Evolutionary conservation across 768 basidiomycete genomes (phyloP).

Genomic region (Epithele typhae): DNA sequence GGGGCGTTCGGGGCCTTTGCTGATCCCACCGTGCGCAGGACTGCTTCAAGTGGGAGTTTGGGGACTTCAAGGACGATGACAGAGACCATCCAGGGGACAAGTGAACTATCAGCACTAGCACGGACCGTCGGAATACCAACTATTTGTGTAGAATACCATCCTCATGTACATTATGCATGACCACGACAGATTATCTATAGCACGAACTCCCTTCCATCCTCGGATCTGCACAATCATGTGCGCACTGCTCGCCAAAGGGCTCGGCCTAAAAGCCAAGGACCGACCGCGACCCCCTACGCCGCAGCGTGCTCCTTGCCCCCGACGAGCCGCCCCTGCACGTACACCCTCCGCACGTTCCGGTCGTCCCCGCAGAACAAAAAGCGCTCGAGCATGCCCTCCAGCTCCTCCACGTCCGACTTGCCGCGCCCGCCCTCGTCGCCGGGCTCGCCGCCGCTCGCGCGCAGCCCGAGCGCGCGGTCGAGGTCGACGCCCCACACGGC

Average conservation of each 20-base stretch:
- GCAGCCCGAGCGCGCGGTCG: slow-evolving; percentile 21
- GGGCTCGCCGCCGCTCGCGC: slow-evolving; percentile 5
- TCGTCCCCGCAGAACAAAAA: slow-evolving; percentile 88
- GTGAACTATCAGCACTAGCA: too few species aligned
- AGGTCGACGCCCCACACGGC: slow-evolving; percentile 50
- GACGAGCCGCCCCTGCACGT: slow-evolving; percentile 75
- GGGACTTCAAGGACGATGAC: slow-evolving; percentile 34
- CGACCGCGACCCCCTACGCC: too few species aligned
- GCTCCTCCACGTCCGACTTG: slow-evolving; percentile 25
- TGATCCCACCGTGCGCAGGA: slow-evolving; percentile 40
- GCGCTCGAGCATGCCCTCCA: slow-evolving; percentile 68
- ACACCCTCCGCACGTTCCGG: slow-evolving; percentile 77
- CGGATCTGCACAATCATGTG: too few species aligned
- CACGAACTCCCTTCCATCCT: too few species aligned
- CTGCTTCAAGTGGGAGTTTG: slow-evolving; percentile 77
- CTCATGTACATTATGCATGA: too few species aligned
- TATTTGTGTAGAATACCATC: too few species aligned
- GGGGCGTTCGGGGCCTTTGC: not conserved
- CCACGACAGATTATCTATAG: too few species aligned
- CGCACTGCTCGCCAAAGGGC: too few species aligned
- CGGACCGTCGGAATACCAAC: too few species aligned
- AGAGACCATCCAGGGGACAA: too few species aligned
- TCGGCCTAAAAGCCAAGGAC: slow-evolving; percentile 1
- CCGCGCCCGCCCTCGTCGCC: slow-evolving; percentile 24
- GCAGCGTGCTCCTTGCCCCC: slow-evolving; percentile 53